Evolutionary conservation across 2,329 filamentous ascomycete species (phyloP).

Genomic region (Chaetomiaceae sp.): DNA sequence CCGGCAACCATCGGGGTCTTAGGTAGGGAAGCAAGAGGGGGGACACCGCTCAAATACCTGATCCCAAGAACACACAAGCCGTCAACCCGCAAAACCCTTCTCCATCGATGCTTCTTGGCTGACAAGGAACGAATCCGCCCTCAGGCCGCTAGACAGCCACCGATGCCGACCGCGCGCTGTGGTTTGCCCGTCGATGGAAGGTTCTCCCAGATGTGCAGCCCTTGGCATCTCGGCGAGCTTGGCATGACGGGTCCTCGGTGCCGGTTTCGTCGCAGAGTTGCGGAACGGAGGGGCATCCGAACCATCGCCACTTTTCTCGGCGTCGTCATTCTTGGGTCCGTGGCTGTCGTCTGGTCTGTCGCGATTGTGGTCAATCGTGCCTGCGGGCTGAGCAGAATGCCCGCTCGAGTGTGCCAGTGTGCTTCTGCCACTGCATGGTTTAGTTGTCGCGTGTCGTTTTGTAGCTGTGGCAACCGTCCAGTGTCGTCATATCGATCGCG

Average conservation of each 20-base stretch:
- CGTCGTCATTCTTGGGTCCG: too few relatives aligned
- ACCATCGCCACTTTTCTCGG: too few relatives aligned
- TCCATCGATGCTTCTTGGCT: conserved; percentile 1
- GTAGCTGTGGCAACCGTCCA: too few relatives aligned
- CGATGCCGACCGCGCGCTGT: not conserved
- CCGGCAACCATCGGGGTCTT: too few relatives aligned
- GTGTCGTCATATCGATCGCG: too few relatives aligned
- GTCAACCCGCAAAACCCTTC: not conserved
- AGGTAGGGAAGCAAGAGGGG: not conserved
- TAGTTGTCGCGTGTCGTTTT: too few relatives aligned
- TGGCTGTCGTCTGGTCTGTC: too few relatives aligned
- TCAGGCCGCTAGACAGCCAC: not conserved
- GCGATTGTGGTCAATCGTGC: too few relatives aligned
- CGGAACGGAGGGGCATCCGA: too few relatives aligned
- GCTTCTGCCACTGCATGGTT: too few relatives aligned
- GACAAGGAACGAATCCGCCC: conserved; percentile 1
- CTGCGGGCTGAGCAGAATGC: too few relatives aligned
- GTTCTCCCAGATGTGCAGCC: conserved; percentile 8
- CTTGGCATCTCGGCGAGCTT: conserved; percentile 21
- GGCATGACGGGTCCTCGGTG: conserved; percentile 9
- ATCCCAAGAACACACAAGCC: not conserved
- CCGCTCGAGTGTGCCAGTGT: too few relatives aligned
- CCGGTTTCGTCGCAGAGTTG: not conserved
- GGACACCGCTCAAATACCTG: not conserved
- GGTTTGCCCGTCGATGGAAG: conserved; percentile 10